Evolutionary conservation across 352 stramenopile genomes (phyloP), one percentile per base, ranked within the genome.

Genomic region (Phytopythium kandeliae): DNA sequence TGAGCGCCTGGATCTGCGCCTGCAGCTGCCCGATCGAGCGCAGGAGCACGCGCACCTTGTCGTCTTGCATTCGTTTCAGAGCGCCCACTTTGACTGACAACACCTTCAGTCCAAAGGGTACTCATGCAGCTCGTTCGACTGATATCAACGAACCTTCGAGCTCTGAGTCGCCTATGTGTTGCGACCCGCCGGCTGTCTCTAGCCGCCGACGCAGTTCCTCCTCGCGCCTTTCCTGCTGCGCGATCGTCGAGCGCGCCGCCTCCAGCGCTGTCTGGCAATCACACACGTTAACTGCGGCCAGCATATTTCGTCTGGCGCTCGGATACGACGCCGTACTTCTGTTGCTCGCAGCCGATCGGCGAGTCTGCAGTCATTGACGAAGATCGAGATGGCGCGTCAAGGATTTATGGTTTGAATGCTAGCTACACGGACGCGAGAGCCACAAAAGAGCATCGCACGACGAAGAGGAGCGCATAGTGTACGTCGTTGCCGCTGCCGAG

Each of bases 1-100:
- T 92, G 10, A 93, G 62, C 2, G 57, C 49, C 53, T 81, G 65
- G 19, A 95, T 48, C 52, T 95, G 78, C 17, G 88, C 71, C 43
- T 92, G 85, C 9, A 96, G 65, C 50, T 92, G 69, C 45, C 78
- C 74, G 51, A 96, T 92, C 38, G 76, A 92, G 46, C 81, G 82
- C 86, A 96, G 92, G 17, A 96, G 54, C 26, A 69, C 69, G n/a
- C 78, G 74, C n/a, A 91, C 80, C 63, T 89, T 89, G 48, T 77
- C 69, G 36, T 85, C 71, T 35, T 92, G 77, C 26, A 77, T 62
- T 16, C 63, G 69, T 64, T 86, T 89, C 25, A 87, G 70, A 13
- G 79, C 76, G n/a, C 78, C 57, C 31, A 85, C 53, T 54, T 90
- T 86, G 37, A 68, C 78, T 88, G 44, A 4, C 9, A 24, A 34